A percentile compares a stretch with the other conserved stretches of the same genome.
phyloP scores from a whole-genome alignment of 106 monocot genomes.

The Chionographis japonica region DNA sequence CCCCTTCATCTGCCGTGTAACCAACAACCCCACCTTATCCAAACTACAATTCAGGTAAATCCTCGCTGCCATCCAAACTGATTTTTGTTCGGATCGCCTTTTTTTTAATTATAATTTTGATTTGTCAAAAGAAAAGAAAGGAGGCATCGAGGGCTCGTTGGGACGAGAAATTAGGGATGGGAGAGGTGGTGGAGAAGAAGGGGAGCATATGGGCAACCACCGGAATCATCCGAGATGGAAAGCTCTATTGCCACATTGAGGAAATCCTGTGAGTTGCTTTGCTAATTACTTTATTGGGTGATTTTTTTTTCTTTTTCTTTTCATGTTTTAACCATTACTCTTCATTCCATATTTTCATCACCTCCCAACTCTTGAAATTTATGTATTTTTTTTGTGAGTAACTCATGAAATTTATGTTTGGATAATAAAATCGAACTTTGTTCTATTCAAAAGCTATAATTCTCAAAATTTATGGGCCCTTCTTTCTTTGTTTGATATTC shows the following conservation, averaged over 20 bases:
- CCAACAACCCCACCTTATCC: constrained; percentile 25
- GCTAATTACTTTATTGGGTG: not conserved
- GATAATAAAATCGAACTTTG: no score
- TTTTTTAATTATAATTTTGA: not conserved
- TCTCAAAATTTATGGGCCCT: no score
- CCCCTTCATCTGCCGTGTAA: constrained; percentile 36
- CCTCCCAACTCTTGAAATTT: no score
- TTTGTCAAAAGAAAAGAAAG: constrained; percentile 26
- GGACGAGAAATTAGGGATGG: constrained; percentile 59
- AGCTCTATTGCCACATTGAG: constrained; percentile 80
- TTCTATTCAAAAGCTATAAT: no score
- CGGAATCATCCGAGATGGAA: constrained; percentile 64
- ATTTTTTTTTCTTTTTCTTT: not conserved
- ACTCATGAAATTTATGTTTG: no score
- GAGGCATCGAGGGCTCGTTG: constrained; percentile 63
- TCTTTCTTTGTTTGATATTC: no score
- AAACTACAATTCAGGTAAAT: constrained; percentile 58
- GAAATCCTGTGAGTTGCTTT: constrained; percentile 56
- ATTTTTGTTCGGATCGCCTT: not conserved
- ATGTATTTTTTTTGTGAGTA: no score
- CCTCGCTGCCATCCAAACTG: not conserved
- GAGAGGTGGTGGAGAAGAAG: constrained; percentile 72
- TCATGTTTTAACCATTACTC: not conserved
- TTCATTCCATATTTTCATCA: no score
- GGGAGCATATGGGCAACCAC: constrained; percentile 75